Base-by-base conservation (phyloP, 768 basidiomycete genomes). In the Paxillus involutus region DNA sequence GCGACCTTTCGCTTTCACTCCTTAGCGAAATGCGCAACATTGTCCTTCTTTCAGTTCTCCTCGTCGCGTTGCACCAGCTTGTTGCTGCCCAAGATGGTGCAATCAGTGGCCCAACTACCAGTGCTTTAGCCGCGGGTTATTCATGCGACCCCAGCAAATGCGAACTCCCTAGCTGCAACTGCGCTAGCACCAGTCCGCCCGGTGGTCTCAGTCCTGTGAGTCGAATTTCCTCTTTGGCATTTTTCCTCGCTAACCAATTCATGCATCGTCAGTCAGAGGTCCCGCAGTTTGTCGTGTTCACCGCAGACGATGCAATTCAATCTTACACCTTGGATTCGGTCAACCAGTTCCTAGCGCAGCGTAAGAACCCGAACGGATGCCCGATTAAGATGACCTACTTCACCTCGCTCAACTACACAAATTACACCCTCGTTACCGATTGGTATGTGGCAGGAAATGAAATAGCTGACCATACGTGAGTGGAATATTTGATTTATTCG, bases 371-470 rank as follows among this genome's bases (percentile, higher is more conserved):
- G 32, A 89, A 91, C 58, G 85, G 88, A 14, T 91, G 89, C 68
- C 59, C 66, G n/a, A 80, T 82, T 36, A 86, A 81, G 68, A 89
- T 87, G 81, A 89, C 88, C 26, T 92, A 88, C 70, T 91, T 79
- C 68, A 82, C 81, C 8, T 86, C 84, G 3, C 71, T 89, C 35
- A 79, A 79, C 49, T 91, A 82, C 69, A 91, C 89, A 13, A 90
- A 91, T 67, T 88, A 85, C 68, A 83, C 85, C 1, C 77, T 89
- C 45, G 85, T 89, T 39, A 89, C 75, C 74, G 87, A 89, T 67
- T 90, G 86, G 86, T 91, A 73, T 66, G 88, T 89, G 30, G 86
- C 84, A 4, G 89, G 89, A 19, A 91, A 91, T 65, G 90, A 92
- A 66, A 90, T 92, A 59, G 87, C 86, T 30, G 87, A 88, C 71